Evolutionary conservation across 495 filamentous ascomycete species (phyloP).

Genomic region (Cairneyella variabilis): DNA sequence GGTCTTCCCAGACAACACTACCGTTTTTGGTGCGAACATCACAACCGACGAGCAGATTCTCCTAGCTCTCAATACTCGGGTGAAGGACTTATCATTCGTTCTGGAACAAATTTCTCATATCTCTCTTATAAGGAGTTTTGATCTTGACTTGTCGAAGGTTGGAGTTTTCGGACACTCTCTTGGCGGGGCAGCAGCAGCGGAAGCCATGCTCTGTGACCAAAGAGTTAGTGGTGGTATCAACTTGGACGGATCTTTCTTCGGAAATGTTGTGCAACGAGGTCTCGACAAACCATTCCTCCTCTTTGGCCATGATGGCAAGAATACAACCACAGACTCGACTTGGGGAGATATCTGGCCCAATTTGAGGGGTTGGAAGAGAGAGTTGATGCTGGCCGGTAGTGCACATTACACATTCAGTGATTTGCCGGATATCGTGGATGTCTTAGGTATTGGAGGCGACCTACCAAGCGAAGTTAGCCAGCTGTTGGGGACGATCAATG

Average conservation of each 20-base stretch:
- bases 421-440: conserved; percentile 20
- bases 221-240: conserved; percentile 43
- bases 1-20: conserved; percentile 39
- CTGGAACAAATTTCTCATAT: conserved; percentile 31
- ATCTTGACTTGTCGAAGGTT: conserved; percentile 26
- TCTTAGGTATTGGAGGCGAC: conserved; percentile 6
- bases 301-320: conserved; percentile 14
- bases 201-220: conserved; percentile 34
- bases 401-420: conserved; percentile 32
- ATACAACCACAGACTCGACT: conserved; percentile 7
- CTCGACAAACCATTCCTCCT: conserved; percentile 10
- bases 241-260: conserved; percentile 42
- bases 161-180: conserved; percentile 50
- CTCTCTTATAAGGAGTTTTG: conserved; percentile 4
- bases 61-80: conserved; percentile 25
- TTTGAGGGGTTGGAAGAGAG: conserved; percentile 22
- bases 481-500: conserved; percentile 21
- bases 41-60: conserved; percentile 1
- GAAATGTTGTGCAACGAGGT: not conserved
- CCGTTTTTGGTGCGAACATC: conserved; percentile 3
- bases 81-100: conserved; percentile 33
- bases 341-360: conserved; percentile 21
- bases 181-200: conserved; percentile 48
- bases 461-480: conserved; percentile 2
- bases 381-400: conserved; percentile 19